Evolutionary conservation across 2,329 filamentous ascomycete genomes (phyloP), one percentile per base, ranked within the genome.

Genomic region (Ophiocordyceps australis): DNA sequence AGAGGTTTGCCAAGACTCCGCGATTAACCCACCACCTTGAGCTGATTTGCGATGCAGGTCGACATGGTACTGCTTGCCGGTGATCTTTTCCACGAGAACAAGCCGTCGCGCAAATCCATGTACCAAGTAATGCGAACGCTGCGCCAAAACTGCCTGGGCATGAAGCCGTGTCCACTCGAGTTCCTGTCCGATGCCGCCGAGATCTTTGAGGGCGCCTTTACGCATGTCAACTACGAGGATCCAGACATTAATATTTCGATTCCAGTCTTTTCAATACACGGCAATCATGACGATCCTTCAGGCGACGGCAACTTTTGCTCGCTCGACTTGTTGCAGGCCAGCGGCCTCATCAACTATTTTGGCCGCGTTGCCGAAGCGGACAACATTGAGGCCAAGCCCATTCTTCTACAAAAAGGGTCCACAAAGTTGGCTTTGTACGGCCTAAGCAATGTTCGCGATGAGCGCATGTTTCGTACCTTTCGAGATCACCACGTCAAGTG

Each of bases 221-320:
- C 82, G 25, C 79, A 94, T 47, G 86, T 93, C 51, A 98, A 98
- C 51, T 98, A 98, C 51, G 83, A 95, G 50, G 89, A 98, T 41
- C 72, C 81, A 14, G 82, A 98, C 40, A 94, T 98, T 50, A 98
- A 98, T 41, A 72, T 98, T 32, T 81, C 85, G 2, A 94, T 95
- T 29, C 89, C 89, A 0, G 83, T 98, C 16, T 98, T 98, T 46
- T 93, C 86, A 1, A 98, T 98, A 21, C 91, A 98, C 41, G 89
- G 89, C 23, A 98, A 98, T 42, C 89, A 98, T 46, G 89, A 98
- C 43, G 89, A 98, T 45, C 89, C 89, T 0, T 91, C 85, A n/a
- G 89, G 89, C 8, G 85, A 94, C 41, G 89, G 85, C 9, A 81
- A 92, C 45, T 75, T 77, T 35, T 91, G 89, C 34, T 85, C 86